Base-by-base conservation (phyloP, 1,284 basidiomycete genomes). In the Farysia itapuensis region DNA sequence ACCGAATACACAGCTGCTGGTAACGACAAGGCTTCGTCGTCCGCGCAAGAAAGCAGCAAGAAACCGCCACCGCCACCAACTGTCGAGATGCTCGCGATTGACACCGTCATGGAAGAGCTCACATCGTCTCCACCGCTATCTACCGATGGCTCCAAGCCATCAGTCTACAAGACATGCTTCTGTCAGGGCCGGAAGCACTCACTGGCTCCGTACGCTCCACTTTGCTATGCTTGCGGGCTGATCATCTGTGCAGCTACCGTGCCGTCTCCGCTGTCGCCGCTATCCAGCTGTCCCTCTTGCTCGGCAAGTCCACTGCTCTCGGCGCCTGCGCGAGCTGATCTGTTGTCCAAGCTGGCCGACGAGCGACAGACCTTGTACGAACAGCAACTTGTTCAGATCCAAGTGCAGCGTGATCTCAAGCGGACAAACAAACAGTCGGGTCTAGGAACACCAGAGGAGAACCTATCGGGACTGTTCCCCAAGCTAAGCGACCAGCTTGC, bases 161-260 rank as follows among this genome's bases (percentile, higher is more conserved):
- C 29, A 13, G 13, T 35, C 9, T 40, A 41, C 40, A 64, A 50
- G 20, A 23, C 45, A 36, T 64, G 59, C 34, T 64, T 64, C 43
- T 64, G 59, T 19, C 59, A 64, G 43, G 59, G 49, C 2, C 44
- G 46, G 20, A 28, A 23, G n/a, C 59, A 64, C 16, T 14, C 59
- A 2, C 39, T 50, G 6, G 52, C 59, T 1, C 53, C 59, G 1
- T 35, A 64, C 22, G 53, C 54, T 0, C 59, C 59, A n/a, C 43
- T 64, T 16, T 64, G 59, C 50, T 53, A 47, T 20, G 39, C 42
- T 8, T 64, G 59, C 39, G 59, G 59, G 0, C 49, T 64, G 14
- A 39, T 64, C 33, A 29, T 64, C 5, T 64, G 59, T 33, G 42
- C 53, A 1, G 59, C 59, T 8, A 43, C 53, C 29, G 43, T 42